Evolutionary conservation across 768 basidiomycete species (phyloP), one percentile per base, ranked within the genome.

Genomic region (Boletus vermiculosoides): DNA sequence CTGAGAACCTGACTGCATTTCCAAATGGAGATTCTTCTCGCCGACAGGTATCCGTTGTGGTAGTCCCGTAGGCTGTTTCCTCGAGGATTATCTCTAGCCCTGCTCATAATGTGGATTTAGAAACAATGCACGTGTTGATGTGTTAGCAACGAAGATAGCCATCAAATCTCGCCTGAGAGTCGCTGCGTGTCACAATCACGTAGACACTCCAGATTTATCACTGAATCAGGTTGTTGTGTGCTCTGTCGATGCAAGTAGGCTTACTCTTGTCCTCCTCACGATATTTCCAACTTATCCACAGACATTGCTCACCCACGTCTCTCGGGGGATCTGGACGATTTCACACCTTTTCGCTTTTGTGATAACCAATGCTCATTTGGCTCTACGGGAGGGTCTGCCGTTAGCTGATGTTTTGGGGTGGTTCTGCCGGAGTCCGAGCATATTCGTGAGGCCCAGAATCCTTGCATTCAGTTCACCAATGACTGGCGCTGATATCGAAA

Each of bases 291-390:
- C 36, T 45, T 47, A 46, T 55, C 41, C 34, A 45, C 51, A 82
- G 81, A 61, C 73, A 28, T 64, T 83, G 30, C 71, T 79, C 25
- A 68, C 74, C 45, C 77, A 74, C 39, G 62, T 83, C 13, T 47
- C 64, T 7, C 65, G 62, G 45, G 76, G 76, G 23, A 65, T 66
- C 23, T 66, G 82, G 54, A 63, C 74, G 28, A 72, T 83, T 49
- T 70, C 74, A 9, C 79, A 83, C 60, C 54, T 80, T 28, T 73
- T 77, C 58, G 61, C 77, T 23, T 57, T 86, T 48, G 67, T 83
- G 18, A 71, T 85, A 48, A 63, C 66, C 46, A 73, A 81, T 52
- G 77, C 76, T n/a, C 69, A 77, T 47, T 65, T 61, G 25, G 61
- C 76, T 51, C 65, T 71, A 58, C 72, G 75, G 51, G 68, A 74